Evolutionary conservation across 2,329 filamentous ascomycete species (phyloP).

Genomic region (Arthroderma sp.): DNA sequence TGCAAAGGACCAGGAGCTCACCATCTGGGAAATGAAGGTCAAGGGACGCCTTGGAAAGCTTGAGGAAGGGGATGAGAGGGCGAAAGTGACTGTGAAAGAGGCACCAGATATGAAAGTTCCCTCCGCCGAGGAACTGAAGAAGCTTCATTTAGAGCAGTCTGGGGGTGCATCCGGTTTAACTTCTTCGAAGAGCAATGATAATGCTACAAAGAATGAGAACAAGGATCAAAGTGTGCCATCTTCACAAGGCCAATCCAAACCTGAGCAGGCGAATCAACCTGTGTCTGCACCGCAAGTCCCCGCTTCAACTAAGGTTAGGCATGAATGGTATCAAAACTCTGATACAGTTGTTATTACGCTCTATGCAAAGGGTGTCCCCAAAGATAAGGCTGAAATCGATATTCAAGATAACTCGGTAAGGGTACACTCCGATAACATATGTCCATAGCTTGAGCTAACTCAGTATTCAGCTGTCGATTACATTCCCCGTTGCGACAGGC

Average conservation of each 20-base stretch:
- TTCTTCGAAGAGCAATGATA: slow-evolving; percentile 1
- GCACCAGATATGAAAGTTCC: slow-evolving; percentile 38
- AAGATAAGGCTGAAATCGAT: slow-evolving; percentile 42
- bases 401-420: slow-evolving; percentile 37
- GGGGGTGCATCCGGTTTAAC: no score
- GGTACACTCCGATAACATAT: slow-evolving; percentile 8
- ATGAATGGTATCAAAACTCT: slow-evolving; percentile 56
- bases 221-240: not conserved
- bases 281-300: slow-evolving; percentile 18
- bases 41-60: slow-evolving; percentile 38
- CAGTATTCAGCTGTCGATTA: slow-evolving; percentile 37
- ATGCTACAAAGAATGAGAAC: not conserved
- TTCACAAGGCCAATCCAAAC: not conserved
- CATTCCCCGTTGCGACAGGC: slow-evolving; percentile 43
- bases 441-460: slow-evolving; percentile 8
- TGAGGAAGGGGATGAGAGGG: slow-evolving; percentile 36
- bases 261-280: not conserved
- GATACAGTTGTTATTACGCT: slow-evolving; percentile 50
- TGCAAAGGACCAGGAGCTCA: slow-evolving; percentile 25
- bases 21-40: slow-evolving; percentile 47
- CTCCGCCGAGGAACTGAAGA: slow-evolving; percentile 25
- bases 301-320: slow-evolving; percentile 46
- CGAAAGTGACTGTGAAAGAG: slow-evolving; percentile 37
- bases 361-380: slow-evolving; percentile 51
- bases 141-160: slow-evolving; percentile 13